Evolutionary conservation across 441 rosid genomes (phyloP), one percentile per base, ranked within the genome.

Genomic region (Gossypium lobatum): DNA sequence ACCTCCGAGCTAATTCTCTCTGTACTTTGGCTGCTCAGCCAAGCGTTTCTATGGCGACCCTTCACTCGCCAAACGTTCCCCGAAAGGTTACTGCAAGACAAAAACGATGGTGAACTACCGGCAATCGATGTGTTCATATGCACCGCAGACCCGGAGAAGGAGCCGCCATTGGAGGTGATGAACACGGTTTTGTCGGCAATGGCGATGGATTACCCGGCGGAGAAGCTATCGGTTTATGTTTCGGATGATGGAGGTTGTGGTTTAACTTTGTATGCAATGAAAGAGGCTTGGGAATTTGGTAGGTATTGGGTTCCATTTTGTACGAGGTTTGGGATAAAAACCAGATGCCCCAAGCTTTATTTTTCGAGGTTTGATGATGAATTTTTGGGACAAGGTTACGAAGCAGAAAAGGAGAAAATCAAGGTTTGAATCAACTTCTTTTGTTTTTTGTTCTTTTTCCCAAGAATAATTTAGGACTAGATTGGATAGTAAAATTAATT

Each of bases 231-330:
- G 1, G 55, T 59, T 57, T 71, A 71, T 58, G 65, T 71, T 4
- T 59, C 74, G 0, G 87, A 86, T 50, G 89, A 86, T 11, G 80
- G 77, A 1, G 83, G 87, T 0, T 84, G 86, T 28, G 45, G 76
- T 4, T 17, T 76, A 60, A 86, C 86, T 5, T 46, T 82, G 61
- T 25, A 31, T 3, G 85, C 80, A 10, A 78, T 78, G 74, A 75
- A 66, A 63, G 82, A 74, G 79, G 87, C 84, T 57, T 76, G 34
- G 25, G 61, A 7, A 9, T 82, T 86, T 67, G 83, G 83, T 5
- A 77, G 74, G 70, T 71, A 46, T 73, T 84, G 89, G 89, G 63
- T 84, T 18, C 83, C 84, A 9, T 86, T 80, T 48, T 80, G 86
- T 25, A 65, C 31, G 75, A 84, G 67, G 70, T 80, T 59, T 66